Base-by-base conservation (phyloP, 2,329 filamentous ascomycete species). In the Cucurbitaria berberidis region DNA sequence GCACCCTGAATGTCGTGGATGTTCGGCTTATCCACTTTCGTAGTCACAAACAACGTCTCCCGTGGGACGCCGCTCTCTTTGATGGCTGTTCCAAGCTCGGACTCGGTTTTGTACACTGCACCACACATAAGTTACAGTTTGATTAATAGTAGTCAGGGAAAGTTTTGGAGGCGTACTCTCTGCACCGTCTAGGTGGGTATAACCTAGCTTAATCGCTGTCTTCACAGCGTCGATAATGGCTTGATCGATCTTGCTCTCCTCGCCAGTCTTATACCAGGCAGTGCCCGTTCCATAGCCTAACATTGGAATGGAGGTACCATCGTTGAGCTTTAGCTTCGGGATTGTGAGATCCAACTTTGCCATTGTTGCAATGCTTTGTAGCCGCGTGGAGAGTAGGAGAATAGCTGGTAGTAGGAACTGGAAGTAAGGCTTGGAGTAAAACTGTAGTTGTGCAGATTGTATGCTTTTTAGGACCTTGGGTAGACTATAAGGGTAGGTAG, bases 241-340 rank as follows among this genome's bases (percentile, higher is more conserved):
- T 50, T 85, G 76, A 60, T 90, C 86, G 36, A 87, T 76, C 41
- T 81, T 76, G 42, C 72, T 69, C 53, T 81, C 78, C 8, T 80
- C 74, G 2, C 76, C 75, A 3, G 70, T 70, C 62, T 83, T 83
- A 69, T 84, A 89, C 75, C 80, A 86, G 21, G 88, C 87, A 0
- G 89, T 90, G 36, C 89, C 89, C 3, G 89, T 83, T 21, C 89
- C 89, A 64, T 89, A 92, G 35, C 81, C 86, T 16, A 92, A 77
- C 80, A 89, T 82, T 10, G 89, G 89, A 47, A 93, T 89, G 52
- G 85, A 82, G 55, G 85, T 84, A 56, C 88, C 89, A 77, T 93
- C 88, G 62, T 89, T 90, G 51, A 93, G 80, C 76, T 88, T 89
- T 48, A 91, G 73, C 48, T 74, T 78, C 1, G 86, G 86, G 34